Base-by-base conservation (phyloP, 257 asterid genomes). In the Solanum phureja region DNA sequence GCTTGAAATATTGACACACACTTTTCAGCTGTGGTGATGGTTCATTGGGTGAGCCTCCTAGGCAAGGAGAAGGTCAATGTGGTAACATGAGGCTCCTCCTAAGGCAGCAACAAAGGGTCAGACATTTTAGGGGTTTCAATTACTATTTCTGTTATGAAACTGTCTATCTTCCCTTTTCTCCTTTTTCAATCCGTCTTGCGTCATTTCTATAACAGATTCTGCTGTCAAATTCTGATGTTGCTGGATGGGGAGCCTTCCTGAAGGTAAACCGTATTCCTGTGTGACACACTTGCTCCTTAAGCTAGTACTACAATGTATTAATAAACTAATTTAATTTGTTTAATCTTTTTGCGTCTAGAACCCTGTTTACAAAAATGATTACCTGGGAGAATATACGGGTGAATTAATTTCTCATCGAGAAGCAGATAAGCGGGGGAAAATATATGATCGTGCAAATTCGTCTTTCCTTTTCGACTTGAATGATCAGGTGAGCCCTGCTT, bases 181-280 rank as follows among this genome's bases (percentile, higher is more conserved):
- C 66, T 46, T 44, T 79, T 79, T 40, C 79, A 85, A 38, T 34
- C 38, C 40, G 37, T 40, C 12, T 68, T n/a, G 27, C 62, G 1
- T 66, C 58, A 42, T 87, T 72, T 44, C 34, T 46, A 19, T 83
- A 21, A 87, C 87, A 96, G 99, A 94, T 96, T 86, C 96, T 96
- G 90, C 90, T 96, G 90, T 91, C 94, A 74, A 96, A 89, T 90
- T 96, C 99, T 24, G 98, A 95, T 87, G 95, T 96, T 85, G 94
- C 99, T 87, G 99, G 99, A 79, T 96, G 98, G 99, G 99, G 99
- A 89, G 99, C 99, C 71, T 96, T 96, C 93, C 89, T 94, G 88
- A 94, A 95, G 98, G 99, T 95, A 85, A 66, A 62, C 86, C 44
- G 11, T 58, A 60, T 87, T 87, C 75, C 85, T 82, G 42, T 82